Conservation (phyloP, 2,329 filamentous ascomycete species). For the Remersonia thermophila region DNA sequence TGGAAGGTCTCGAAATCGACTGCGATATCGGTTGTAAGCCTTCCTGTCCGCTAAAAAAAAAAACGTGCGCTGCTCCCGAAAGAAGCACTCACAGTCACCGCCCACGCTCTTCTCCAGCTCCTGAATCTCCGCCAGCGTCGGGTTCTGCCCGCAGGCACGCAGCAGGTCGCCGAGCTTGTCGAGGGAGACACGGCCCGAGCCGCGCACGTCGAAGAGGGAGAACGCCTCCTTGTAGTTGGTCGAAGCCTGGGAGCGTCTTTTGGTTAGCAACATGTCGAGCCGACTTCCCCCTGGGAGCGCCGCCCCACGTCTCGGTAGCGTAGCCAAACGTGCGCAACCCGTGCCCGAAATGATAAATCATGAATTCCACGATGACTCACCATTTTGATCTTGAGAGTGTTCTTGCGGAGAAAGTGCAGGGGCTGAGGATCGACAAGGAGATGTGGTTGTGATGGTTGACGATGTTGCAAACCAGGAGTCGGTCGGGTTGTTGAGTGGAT, state of each 20-base stretch:
- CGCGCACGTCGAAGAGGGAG: conserved; percentile 98
- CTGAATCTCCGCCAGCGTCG: conserved; percentile 81
- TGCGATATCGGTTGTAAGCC: conserved; percentile 25
- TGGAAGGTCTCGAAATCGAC: conserved; percentile 98
- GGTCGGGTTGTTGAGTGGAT: background rate
- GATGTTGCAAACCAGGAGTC: background rate
- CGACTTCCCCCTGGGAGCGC: too few species aligned
- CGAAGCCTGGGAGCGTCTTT: conserved; percentile 54
- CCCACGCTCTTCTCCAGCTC: conserved; percentile 87
- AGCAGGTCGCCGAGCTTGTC: conserved; percentile 86
- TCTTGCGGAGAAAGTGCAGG: background rate
- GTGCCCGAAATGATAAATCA: too few species aligned
- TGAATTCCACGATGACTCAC: too few species aligned
- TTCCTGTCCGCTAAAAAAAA: background rate
- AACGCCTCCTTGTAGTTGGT: conserved; percentile 99
- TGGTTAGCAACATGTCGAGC: too few species aligned
- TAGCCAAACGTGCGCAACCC: too few species aligned
- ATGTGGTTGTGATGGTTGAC: background rate
- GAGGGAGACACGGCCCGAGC: conserved; percentile 79
- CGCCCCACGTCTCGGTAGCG: too few species aligned
- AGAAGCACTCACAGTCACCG: conserved; percentile 67
- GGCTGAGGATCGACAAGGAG: background rate
- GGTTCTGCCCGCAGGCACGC: conserved; percentile 95
- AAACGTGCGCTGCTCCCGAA: background rate
- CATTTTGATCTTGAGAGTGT: conserved; percentile 1